Evolutionary conservation across 306 rosid genomes (phyloP), one percentile per base, ranked within the genome.

Genomic region (Urtica urens): DNA sequence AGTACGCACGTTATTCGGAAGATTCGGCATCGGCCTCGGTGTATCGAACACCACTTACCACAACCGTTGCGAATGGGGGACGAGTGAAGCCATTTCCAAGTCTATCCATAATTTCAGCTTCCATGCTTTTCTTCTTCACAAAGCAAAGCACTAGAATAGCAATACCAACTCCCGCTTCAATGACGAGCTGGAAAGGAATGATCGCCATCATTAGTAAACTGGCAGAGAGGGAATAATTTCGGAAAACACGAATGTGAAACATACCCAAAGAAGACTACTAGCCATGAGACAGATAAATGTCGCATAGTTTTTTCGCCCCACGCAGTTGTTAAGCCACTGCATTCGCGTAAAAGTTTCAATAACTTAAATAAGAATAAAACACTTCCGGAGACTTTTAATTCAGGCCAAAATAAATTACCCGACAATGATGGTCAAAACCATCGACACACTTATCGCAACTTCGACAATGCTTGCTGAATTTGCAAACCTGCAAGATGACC

Each of bases 241-340:
- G 18, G 6, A 17, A 17, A 13, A 29, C 26, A 19, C 51, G 23
- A 59, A 38, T 52, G 68, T 31, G 64, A 62, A 59, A 65, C 95
- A 31, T 78, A 88, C 97, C 97, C 97, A 88, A 30, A 64, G 20
- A 48, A 84, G 93, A 77, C 95, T 84, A 33, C 57, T 76, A 68
- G 87, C 93, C 97, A 88, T 88, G 55, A 88, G 93, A 72, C 90
- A 55, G 56, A 88, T 84, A 70, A 88, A 88, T 55, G 90, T 81
- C 21, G 56, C 62, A 57, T 88, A 88, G 70, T 88, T 88, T 69
- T 84, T 88, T 65, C 64, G 82, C 64, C 97, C 97, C 63, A 88
- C 97, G 23, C 97, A 88, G 57, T 88, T 88, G 72, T 88, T 88
- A 63, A 88, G 97, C 97, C 95, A 88, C 97, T 88, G 93, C 84